Base-by-base conservation (phyloP, 2,329 filamentous ascomycete species). In the Paecilomyces formosus region DNA sequence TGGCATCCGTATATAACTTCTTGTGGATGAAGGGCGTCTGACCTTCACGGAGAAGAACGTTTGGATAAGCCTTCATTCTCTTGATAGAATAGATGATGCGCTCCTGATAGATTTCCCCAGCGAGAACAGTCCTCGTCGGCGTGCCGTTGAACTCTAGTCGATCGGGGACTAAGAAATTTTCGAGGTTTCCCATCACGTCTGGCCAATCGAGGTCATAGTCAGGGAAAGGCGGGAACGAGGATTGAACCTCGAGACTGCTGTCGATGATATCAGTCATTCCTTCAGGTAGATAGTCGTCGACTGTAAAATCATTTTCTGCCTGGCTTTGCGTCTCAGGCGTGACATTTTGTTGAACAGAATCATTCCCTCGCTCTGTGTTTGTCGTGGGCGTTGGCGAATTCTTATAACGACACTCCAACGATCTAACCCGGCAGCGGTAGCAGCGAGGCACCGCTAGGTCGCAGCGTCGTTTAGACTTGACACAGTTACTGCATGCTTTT, bases 41-140 rank as follows among this genome's bases (percentile, higher is more conserved):
- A 11, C 49, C 50, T 31, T 31, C 15, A 21, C 13, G 30, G 50
- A 57, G 51, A 31, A 54, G 54, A 22, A 53, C 18, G 15, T 26
- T 33, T 21, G 58, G 55, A 21, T 31, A 56, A 3, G 30, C 33
- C 28, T 56, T 59, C 26, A 59, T 18, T n/a, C 54, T 51, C 31
- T 59, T 56, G 21, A 59, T 50, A 15, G 54, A 26, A 31, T 52
- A 56, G 9, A 59, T 30, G 9, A 59, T 52, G 12, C 57, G 57
- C 21, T 56, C 57, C 28, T 59, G 57, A 12, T 56, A 59, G n/a
- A 59, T 54, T 31, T 59, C 57, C 9, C 54, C 49, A 13, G 57
- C 54, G 26, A 59, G 45, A 3, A 59, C 54, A 15, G 24, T 59
- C 18, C 33, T 59, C 3, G 26, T 53, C 9, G 57, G 57, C 12